Conservation (phyloP, 768 basidiomycete genomes). For the Hericium rajendrae region DNA sequence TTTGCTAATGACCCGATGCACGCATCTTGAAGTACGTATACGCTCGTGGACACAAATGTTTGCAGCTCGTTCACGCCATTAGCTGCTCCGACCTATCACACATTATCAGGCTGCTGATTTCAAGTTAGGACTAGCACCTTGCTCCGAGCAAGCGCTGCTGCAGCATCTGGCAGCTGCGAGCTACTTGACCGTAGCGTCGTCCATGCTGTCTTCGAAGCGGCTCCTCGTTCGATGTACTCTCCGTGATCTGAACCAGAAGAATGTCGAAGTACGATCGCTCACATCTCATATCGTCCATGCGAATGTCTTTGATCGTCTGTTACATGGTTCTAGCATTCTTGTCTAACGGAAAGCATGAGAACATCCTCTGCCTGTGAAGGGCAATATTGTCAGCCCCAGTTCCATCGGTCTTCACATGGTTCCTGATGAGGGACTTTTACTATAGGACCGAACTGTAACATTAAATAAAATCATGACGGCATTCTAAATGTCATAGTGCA, state of each 20-base stretch:
- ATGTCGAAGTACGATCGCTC: constrained; percentile 80
- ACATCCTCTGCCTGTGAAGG: too few relatives aligned
- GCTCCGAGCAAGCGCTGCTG: constrained; percentile 65
- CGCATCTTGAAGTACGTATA: too few relatives aligned
- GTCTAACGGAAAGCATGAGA: too few relatives aligned
- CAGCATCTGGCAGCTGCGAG: constrained; percentile 43
- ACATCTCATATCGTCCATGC: constrained; percentile 61
- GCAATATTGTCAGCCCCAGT: neutral
- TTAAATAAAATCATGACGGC: constrained; percentile 71
- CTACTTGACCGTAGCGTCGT: constrained; percentile 68
- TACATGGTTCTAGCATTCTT: neutral
- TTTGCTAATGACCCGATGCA: too few relatives aligned
- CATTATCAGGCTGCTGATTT: too few relatives aligned
- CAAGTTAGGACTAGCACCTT: constrained; percentile 31
- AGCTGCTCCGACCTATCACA: too few relatives aligned
- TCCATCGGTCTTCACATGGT: constrained; percentile 6
- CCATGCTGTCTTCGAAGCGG: constrained; percentile 84
- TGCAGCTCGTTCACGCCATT: too few relatives aligned
- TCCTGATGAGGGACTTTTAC: constrained; percentile 84
- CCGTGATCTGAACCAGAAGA: constrained; percentile 78
- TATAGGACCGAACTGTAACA: constrained; percentile 59
- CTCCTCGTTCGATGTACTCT: constrained; percentile 86
- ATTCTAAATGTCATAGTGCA: constrained; percentile 65
- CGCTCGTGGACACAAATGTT: too few relatives aligned
- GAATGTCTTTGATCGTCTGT: constrained; percentile 89